phyloP scores from a whole-genome alignment of 2,329 filamentous ascomycete genomes.

The Chrysosporium queenslandicum region DNA sequence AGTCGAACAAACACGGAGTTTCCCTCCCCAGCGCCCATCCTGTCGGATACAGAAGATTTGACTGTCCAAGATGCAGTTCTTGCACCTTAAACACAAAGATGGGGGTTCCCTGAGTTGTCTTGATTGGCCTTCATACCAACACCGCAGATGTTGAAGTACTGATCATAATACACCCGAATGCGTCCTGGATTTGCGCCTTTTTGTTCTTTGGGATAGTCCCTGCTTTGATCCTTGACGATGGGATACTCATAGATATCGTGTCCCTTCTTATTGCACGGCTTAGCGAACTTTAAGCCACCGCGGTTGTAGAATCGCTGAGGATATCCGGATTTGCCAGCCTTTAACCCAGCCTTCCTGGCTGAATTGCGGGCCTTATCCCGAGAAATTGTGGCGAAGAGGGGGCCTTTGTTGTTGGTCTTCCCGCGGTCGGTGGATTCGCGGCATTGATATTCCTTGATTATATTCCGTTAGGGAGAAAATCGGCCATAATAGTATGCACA shows the following conservation, averaged over 20 bases:
- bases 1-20: no score
- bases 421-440: slow-evolving; percentile 6
- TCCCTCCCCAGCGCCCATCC: no score
- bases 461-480: neutral
- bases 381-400: slow-evolving; percentile 6
- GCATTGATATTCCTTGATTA: slow-evolving; percentile 5
- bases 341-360: neutral
- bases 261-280: slow-evolving; percentile 13
- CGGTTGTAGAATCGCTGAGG: slow-evolving; percentile 11
- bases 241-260: slow-evolving; percentile 13
- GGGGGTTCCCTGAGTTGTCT: slow-evolving; percentile 12
- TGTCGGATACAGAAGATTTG: neutral
- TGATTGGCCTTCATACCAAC: slow-evolving; percentile 12
- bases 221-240: slow-evolving; percentile 1
- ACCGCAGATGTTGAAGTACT: slow-evolving; percentile 11
- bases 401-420: slow-evolving; percentile 12
- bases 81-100: slow-evolving; percentile 7
- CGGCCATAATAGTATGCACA: neutral
- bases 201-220: slow-evolving; percentile 10
- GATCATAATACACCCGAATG: slow-evolving; percentile 13
- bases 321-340: slow-evolving; percentile 3
- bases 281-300: slow-evolving; percentile 10
- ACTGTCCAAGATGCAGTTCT: no score
- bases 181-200: slow-evolving; percentile 14
- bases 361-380: slow-evolving; percentile 3